Evolutionary conservation across 2,329 filamentous ascomycete genomes (phyloP).

Genomic region (Colletotrichum falcatum): DNA sequence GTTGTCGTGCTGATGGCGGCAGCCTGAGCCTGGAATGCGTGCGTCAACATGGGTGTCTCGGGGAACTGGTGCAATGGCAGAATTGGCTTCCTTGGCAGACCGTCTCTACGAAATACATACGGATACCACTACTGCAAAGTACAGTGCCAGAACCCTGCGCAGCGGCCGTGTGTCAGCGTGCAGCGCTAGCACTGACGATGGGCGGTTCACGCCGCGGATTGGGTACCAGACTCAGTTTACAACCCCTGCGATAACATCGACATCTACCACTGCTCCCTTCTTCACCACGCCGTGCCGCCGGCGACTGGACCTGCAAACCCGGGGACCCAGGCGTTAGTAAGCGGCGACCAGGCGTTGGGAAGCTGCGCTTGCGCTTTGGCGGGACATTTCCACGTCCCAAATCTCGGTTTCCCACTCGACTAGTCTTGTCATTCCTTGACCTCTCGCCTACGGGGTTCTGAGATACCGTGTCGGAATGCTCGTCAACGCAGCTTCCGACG

Average conservation of each 20-base stretch:
- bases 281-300: constrained; percentile 55
- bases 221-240: constrained; percentile 1
- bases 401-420: not conserved
- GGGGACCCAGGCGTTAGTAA: constrained; percentile 13
- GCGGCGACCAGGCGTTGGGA: not conserved
- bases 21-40: constrained; percentile 37
- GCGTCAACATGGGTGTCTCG: not conserved
- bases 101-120: constrained; percentile 25
- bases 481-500: too few relatives aligned
- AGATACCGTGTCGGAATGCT: too few relatives aligned
- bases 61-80: constrained; percentile 45
- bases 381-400: not conserved
- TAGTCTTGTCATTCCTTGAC: not conserved
- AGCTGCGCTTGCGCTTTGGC: constrained; percentile 3
- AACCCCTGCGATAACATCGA: constrained; percentile 56
- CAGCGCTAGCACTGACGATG: not conserved
- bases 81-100: constrained; percentile 38
- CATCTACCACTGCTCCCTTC: constrained; percentile 55
- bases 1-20: constrained; percentile 45
- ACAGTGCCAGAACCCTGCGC: constrained; percentile 40
- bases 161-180: constrained; percentile 37
- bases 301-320: constrained; percentile 50
- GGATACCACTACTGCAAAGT: too few relatives aligned
- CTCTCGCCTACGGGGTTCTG: not conserved
- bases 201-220: not conserved